A percentile compares a stretch with the other conserved stretches of the same genome.
These are phyloP conservation scores for Saccharomyces uvarum DNA, from an alignment of 1,139 yeast genomes.

Conservation along the genomic window DNA sequence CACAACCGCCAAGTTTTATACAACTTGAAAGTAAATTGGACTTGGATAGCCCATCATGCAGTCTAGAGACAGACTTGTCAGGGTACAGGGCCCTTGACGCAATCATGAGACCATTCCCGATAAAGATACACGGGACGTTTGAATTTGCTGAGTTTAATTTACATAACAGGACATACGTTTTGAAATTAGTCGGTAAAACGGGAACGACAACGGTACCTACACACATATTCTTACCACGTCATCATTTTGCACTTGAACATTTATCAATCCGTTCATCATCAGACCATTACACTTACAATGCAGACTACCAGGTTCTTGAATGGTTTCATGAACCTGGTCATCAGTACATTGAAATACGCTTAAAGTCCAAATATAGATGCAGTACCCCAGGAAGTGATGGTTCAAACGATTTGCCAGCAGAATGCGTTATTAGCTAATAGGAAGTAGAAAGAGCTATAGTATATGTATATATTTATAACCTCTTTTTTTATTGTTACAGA, in stretches of 20 bases:
- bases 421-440: not conserved
- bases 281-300: slow-evolving; percentile 50
- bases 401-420: not conserved
- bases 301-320: slow-evolving; percentile 47
- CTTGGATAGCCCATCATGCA: not conserved
- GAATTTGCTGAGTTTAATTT: slow-evolving; percentile 51
- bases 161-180: slow-evolving; percentile 38
- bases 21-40: not conserved
- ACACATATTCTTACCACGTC: slow-evolving; percentile 57
- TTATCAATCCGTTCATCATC: slow-evolving; percentile 35
- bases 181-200: slow-evolving; percentile 38
- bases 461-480: not conserved
- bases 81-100: slow-evolving; percentile 70
- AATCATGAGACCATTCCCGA: slow-evolving; percentile 63
- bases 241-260: slow-evolving; percentile 53
- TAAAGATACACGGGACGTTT: slow-evolving; percentile 49
- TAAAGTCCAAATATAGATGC: not conserved
- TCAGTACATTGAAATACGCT: slow-evolving; percentile 28
- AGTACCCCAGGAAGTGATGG: not conserved
- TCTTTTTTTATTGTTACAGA: not conserved
- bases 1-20: not conserved
- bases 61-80: not conserved
- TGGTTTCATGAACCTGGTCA: slow-evolving; percentile 57
- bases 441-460: not conserved
- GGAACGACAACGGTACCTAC: slow-evolving; percentile 38